phyloP scores from a whole-genome alignment of 352 stramenopile species.

The Phytophthora foliorum region DNA sequence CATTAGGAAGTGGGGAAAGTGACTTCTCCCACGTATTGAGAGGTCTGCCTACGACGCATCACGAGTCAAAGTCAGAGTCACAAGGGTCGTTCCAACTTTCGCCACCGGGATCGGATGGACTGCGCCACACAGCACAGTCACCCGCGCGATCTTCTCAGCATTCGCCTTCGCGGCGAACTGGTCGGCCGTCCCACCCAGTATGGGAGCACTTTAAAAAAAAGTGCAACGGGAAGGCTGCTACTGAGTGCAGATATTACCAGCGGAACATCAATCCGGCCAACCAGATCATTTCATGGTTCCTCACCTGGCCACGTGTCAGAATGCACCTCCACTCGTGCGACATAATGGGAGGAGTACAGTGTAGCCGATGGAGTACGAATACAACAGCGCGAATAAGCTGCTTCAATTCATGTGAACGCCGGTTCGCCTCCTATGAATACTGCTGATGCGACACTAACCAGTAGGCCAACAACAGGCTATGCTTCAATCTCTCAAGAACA shows the following conservation, averaged over 20 bases:
- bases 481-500: conserved; percentile 1
- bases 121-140: too few relatives aligned
- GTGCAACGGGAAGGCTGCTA: neutral
- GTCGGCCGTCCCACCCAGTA: neutral
- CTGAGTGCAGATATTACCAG: neutral
- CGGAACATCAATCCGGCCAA: neutral
- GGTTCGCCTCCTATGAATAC: too few relatives aligned
- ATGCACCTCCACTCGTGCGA: neutral
- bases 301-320: neutral
- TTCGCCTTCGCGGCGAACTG: neutral
- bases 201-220: neutral
- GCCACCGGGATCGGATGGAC: too few relatives aligned
- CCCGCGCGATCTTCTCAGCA: neutral
- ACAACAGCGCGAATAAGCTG: neutral
- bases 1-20: too few relatives aligned
- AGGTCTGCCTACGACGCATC: too few relatives aligned
- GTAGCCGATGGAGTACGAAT: neutral
- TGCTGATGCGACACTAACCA: too few relatives aligned
- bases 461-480: neutral
- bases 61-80: too few relatives aligned
- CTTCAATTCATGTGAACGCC: too few relatives aligned
- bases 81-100: too few relatives aligned
- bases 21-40: too few relatives aligned
- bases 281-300: neutral
- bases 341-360: neutral